Percentiles rank a stretch among this genome's conserved stretches.
Evolutionary conservation across 2,329 filamentous ascomycete genomes (phyloP).

Genomic region (Waltergamsia citrina): DNA sequence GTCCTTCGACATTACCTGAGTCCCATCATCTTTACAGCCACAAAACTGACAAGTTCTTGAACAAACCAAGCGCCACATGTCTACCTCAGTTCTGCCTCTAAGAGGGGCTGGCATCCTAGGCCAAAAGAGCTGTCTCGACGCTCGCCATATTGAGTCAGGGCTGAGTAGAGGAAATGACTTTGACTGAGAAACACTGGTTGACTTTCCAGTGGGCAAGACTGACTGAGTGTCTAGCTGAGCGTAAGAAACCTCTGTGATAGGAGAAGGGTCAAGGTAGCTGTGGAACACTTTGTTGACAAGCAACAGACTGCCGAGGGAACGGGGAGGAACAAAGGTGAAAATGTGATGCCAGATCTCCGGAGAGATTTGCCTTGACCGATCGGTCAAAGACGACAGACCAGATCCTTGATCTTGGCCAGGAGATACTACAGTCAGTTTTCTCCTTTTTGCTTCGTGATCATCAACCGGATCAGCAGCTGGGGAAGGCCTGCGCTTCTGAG

Average conservation of each 20-base stretch:
- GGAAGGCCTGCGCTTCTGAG: constrained; percentile 1
- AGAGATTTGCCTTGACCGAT: constrained; percentile 30
- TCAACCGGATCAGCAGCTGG: too few species aligned
- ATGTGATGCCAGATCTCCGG: constrained; percentile 61
- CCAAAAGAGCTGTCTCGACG: constrained; percentile 55
- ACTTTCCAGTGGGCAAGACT: too few species aligned
- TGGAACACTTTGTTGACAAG: constrained; percentile 59
- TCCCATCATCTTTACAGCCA: constrained; percentile 24
- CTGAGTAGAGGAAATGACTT: constrained; percentile 21
- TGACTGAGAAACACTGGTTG: neutral
- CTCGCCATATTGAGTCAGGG: constrained; percentile 62
- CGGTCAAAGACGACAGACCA: neutral
- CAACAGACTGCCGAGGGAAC: constrained; percentile 54
- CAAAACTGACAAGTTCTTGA: constrained; percentile 61
- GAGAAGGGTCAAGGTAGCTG: constrained; percentile 42
- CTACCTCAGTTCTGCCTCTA: constrained; percentile 53
- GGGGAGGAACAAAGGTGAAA: constrained; percentile 57
- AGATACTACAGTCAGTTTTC: too few species aligned
- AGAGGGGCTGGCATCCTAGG: constrained; percentile 62
- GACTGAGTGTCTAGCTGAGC: too few species aligned
- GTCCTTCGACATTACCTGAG: constrained; percentile 15
- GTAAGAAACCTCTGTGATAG: constrained; percentile 12
- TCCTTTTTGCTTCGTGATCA: too few species aligned
- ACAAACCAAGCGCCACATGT: constrained; percentile 67
- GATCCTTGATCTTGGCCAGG: too few species aligned